Base-by-base conservation (phyloP, 163 green algal species). In the Scenedesmus sp. region DNA sequence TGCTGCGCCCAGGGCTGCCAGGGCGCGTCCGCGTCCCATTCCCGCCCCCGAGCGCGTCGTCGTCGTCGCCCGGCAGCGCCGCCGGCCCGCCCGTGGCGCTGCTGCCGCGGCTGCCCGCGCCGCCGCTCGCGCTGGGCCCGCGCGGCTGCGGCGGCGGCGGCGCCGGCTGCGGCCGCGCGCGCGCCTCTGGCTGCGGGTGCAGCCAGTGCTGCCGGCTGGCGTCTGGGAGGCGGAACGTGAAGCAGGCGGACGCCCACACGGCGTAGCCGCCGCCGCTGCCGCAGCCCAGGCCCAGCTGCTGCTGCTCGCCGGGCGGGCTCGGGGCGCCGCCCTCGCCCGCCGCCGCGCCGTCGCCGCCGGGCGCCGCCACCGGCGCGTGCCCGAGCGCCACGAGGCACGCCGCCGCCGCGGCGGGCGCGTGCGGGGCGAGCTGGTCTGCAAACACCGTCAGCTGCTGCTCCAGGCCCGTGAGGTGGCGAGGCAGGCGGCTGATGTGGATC, bases 1-100 rank as follows among this genome's bases (percentile, higher is more conserved):
- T 89, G 57, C 17, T 75, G 66, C 3, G 87, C 87, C 91, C 91
- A 95, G 5, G 90, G 85, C 4, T 83, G 76, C 91, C 91, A 95
- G 13, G 85, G 63, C 14, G 81, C 69, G 14, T 62, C 56, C 11
- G 42, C 70, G 63, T 96, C 91, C 91, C 91, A 95, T 3, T 86
- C 78, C n/a, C n/a, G 3, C 83, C 57, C 0, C n/a, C 22, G 24
- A 47, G 3, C 18, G 47, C 15, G 47, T 67, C 69, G 17, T 77
- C 69, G 4, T 77, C 69, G 56, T 77, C 69, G 9, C 36, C 54
- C 33, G 17, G 58, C 58, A 47, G 26, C 58, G 58, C 58, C 58
- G 28, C 29, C 58, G 28, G 18, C 29, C 4, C 14, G n/a, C 31
- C 26, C 58, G n/a, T 29, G 5, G n/a, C 17, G n/a, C 22, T 60